Evolutionary conservation across 495 filamentous ascomycete species (phyloP), one percentile per base, ranked within the genome.

Genomic region (Annulohypoxylon stygium): DNA sequence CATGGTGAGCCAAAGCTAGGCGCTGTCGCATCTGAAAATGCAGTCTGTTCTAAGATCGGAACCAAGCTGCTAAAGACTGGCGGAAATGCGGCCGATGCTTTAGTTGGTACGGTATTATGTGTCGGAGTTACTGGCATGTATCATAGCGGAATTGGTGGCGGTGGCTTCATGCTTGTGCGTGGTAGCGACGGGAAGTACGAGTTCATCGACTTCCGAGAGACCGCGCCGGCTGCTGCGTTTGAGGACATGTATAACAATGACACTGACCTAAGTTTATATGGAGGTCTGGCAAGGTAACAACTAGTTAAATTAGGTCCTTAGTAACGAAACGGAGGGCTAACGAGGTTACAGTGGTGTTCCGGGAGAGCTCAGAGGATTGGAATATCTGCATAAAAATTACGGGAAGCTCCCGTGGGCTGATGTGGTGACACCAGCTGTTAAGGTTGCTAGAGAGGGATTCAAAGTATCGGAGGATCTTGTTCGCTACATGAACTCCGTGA

Each of bases 171-270:
- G 87, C 83, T 95, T 1, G 85, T 93, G 3, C 85, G 88, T 25
- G 76, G 82, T 12, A 82, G 84, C 4, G 81, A 89, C 60, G 90
- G 90, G 8, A 77, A 78, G 5, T 92, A 88, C 76, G 91, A 93
- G 67, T 90, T 88, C 51, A 88, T 94, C 51, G 93, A 96, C 76
- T 95, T 93, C 75, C 86, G 93, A 11, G 93, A 96, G 80, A 92
- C 89, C 1, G 93, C 93, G 1, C 93, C 93, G 2, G 92, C 90
- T 0, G 91, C 91, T 2, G 89, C 92, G 0, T 90, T 85, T 64
- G 78, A 93, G 78, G 87, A 93, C 54, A 96, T 96, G 93, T 95
- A 88, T 76, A 84, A 87, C 4, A 87, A 89, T 20, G 85, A 91
- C 61, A 79, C 75, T 26, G 48, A 43, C 20, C 55, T 65, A 16